phyloP scores from a whole-genome alignment of 2,329 filamentous ascomycete species.

The Lasiodiplodia theobromae region DNA sequence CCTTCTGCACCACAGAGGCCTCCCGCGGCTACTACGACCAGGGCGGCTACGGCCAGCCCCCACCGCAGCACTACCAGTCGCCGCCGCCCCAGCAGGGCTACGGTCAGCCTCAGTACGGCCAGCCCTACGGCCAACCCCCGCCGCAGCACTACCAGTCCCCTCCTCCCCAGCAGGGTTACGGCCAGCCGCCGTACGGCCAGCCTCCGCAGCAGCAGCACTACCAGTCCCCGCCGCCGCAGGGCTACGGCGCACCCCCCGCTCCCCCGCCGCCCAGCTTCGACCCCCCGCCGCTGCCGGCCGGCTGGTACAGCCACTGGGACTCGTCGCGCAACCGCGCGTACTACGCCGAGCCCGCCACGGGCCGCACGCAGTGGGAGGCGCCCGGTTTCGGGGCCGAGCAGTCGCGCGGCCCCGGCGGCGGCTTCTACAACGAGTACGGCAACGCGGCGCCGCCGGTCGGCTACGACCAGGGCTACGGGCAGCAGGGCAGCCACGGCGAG shows the following conservation, averaged over 20 bases:
- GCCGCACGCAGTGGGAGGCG: slow-evolving; percentile 70
- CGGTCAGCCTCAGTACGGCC: slow-evolving; percentile 38
- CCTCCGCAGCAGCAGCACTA: slow-evolving; percentile 36
- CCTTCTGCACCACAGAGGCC: slow-evolving; percentile 6
- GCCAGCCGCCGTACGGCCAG: slow-evolving; percentile 38
- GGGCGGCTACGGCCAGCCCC: slow-evolving; percentile 34
- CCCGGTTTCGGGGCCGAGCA: slow-evolving; percentile 51
- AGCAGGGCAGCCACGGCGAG: slow-evolving; percentile 31
- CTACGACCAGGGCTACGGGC: slow-evolving; percentile 29
- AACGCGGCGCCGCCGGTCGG: slow-evolving; percentile 25
- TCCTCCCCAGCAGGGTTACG: slow-evolving; percentile 34
- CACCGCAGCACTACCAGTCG: slow-evolving; percentile 30
- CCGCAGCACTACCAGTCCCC: slow-evolving; percentile 34
- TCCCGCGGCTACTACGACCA: slow-evolving; percentile 32
- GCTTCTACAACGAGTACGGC: slow-evolving; percentile 31
- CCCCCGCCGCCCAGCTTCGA: slow-evolving; percentile 43
- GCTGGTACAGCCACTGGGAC: slow-evolving; percentile 71
- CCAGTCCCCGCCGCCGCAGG: slow-evolving; percentile 20
- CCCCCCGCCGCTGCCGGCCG: slow-evolving; percentile 61
- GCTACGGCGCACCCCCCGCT: slow-evolving; percentile 37
- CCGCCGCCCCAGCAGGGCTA: slow-evolving; percentile 33
- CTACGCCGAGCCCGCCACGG: slow-evolving; percentile 68
- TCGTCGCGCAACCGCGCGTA: slow-evolving; percentile 68
- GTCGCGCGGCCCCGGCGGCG: slow-evolving; percentile 20
- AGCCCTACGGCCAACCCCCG: slow-evolving; percentile 36